These are phyloP conservation scores for Penicillium coffeae DNA, from an alignment of 495 filamentous ascomycete species.

Conservation along the genomic window DNA sequence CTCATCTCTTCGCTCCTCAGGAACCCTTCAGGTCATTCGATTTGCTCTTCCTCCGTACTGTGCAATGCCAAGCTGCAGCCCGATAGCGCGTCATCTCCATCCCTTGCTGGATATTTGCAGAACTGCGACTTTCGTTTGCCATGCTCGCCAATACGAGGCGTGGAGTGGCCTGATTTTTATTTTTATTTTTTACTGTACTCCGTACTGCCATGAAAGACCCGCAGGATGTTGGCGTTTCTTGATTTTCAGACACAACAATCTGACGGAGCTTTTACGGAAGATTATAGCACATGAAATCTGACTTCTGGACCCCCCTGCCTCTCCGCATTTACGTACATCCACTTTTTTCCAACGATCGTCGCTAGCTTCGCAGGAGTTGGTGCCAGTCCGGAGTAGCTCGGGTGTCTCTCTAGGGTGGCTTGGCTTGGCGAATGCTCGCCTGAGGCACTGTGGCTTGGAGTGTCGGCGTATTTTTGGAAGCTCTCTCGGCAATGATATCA, in stretches of 20 bases:
- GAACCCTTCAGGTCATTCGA: too few relatives aligned
- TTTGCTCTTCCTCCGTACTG: too few relatives aligned
- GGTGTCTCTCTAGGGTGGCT: conserved; percentile 8
- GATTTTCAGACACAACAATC: conserved; percentile 8
- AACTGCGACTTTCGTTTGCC: too few relatives aligned
- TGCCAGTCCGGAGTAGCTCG: conserved; percentile 15
- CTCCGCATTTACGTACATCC: neutral
- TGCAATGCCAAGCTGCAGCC: neutral
- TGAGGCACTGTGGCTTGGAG: conserved; percentile 1
- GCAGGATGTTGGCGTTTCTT: conserved; percentile 2
- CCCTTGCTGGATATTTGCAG: conserved; percentile 14
- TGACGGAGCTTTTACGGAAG: conserved; percentile 14
- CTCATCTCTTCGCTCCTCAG: too few relatives aligned
- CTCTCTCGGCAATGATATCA: conserved; percentile 13
- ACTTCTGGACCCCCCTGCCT: neutral
- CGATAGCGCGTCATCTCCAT: conserved; percentile 15
- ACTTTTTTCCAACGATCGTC: conserved; percentile 4
- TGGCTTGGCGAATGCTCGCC: neutral
- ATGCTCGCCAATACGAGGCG: too few relatives aligned
- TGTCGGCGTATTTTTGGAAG: neutral
- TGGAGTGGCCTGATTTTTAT: neutral
- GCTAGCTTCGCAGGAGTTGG: conserved; percentile 2
- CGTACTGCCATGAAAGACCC: neutral
- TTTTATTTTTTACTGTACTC: too few relatives aligned
- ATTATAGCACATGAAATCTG: neutral